A percentile compares a stretch with the other conserved stretches of the same genome.
phyloP scores from a whole-genome alignment of 2,329 filamentous ascomycete genomes.

The Bipolaris victoriae region DNA sequence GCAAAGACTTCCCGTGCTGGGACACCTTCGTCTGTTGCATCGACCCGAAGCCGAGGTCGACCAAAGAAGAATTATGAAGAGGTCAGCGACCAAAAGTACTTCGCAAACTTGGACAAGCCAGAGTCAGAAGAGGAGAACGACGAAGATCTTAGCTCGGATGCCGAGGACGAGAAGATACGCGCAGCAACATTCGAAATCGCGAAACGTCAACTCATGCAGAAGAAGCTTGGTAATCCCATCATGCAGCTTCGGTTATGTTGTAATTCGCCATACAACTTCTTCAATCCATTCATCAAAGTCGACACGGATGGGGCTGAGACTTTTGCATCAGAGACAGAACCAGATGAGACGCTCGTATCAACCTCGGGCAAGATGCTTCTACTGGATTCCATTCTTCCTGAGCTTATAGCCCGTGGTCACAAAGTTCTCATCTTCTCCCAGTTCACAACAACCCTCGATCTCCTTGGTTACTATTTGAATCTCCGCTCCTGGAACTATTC shows the following conservation, averaged over 20 bases:
- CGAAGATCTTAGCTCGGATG: constrained; percentile 53
- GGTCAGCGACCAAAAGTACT: constrained; percentile 84
- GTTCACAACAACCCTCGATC: constrained; percentile 92
- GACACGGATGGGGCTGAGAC: constrained; percentile 58
- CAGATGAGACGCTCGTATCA: constrained; percentile 82
- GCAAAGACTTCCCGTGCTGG: constrained; percentile 75
- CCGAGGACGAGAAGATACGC: constrained; percentile 67
- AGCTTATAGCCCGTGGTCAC: constrained; percentile 74
- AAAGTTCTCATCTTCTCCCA: constrained; percentile 97
- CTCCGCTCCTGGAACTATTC: constrained; percentile 81
- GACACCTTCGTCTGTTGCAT: constrained; percentile 67
- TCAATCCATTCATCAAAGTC: constrained; percentile 74
- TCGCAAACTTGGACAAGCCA: constrained; percentile 72
- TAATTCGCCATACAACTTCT: constrained; percentile 95
- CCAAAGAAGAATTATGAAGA: constrained; percentile 68
- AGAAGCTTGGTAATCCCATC: constrained; percentile 91
- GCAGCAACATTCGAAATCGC: constrained; percentile 75
- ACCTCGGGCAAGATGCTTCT: constrained; percentile 95
- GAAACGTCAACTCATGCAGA: constrained; percentile 84
- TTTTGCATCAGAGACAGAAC: constrained; percentile 56
- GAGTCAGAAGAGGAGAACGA: constrained; percentile 50
- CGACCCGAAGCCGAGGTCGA: constrained; percentile 60
- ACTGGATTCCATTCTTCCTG: constrained; percentile 81
- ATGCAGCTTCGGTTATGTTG: constrained; percentile 92
- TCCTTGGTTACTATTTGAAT: constrained; percentile 85